Evolutionary conservation across 2,329 filamentous ascomycete genomes (phyloP), one percentile per base, ranked within the genome.

Genomic region (Paraphaeosphaeria minitans): DNA sequence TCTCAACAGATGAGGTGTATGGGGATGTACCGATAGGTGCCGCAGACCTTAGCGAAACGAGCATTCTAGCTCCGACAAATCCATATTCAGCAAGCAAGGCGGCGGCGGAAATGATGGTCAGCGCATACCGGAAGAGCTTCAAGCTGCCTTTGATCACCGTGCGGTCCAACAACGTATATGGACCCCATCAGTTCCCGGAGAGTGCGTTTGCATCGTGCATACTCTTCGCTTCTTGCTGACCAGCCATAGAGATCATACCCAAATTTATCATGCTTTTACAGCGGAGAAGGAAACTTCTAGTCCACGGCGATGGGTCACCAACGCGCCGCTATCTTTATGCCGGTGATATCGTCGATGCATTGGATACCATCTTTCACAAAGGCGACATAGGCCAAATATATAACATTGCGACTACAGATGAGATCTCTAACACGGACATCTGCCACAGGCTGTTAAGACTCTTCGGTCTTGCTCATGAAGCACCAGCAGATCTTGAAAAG

Each of bases 1-100:
- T 94, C 62, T 92, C 89, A 10, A 94, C 91, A 1, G 91, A 95
- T 73, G 91, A 94, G 79, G 91, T 94, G 1, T 94, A 94, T 67
- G 91, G 91, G 43, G 91, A 94, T 74, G 89, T 92, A 59, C 86
- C 86, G 59, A 86, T 89, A 53, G 89, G 87, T 37, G 87, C 87
- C 3, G 88, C 89, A 59, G 90, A 92, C 69, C 76, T 92, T 63
- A 80, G 88, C 43, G 91, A 93, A 78, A 85, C 86, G 16, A 91
- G 89, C 77, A 86, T 91, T 65, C 81, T 94, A 35, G 87, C 88
- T 1, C 91, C 91, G 0, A 93, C 91, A 21, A 95, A 94, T 69
- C 91, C 91, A 10, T 93, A 93, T 67, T 88, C 90, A 10, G 90
- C 90, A 21, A 90, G 87, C 77, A 93, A 93, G 77, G 90, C 90